Conservation (phyloP, 1,284 basidiomycete species). For the Trametes pubescens region DNA sequence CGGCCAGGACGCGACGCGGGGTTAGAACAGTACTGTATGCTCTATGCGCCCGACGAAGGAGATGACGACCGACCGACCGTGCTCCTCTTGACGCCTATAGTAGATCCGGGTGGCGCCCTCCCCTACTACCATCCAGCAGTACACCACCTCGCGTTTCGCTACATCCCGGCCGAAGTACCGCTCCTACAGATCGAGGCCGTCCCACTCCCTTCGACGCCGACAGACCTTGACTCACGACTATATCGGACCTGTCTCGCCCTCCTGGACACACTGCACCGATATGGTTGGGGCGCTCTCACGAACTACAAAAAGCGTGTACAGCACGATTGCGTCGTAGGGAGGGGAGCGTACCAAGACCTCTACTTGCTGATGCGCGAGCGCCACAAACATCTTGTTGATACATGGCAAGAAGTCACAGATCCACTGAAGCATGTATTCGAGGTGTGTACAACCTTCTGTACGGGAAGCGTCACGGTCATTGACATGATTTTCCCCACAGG, state of each 20-base stretch:
- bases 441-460: constrained; percentile 48
- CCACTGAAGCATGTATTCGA: constrained; percentile 89
- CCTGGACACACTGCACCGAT: constrained; percentile 84
- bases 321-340: constrained; percentile 84
- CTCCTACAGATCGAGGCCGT: constrained; percentile 61
- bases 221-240: constrained; percentile 67
- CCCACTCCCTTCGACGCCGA: constrained; percentile 58
- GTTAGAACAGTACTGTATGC: constrained; percentile 79
- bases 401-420: constrained; percentile 85
- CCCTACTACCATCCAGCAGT: constrained; percentile 87
- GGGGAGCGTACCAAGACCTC: constrained; percentile 88
- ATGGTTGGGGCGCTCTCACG: constrained; percentile 83
- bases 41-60: constrained; percentile 53
- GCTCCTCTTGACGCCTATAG: constrained; percentile 71
- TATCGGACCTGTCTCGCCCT: constrained; percentile 84
- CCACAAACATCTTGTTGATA: constrained; percentile 76
- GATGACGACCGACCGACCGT: constrained; percentile 45
- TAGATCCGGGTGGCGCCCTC: constrained; percentile 52
- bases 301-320: constrained; percentile 88
- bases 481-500: constrained; percentile 50
- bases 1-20: constrained; percentile 71
- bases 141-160: constrained; percentile 77
- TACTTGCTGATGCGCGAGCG: constrained; percentile 88
- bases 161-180: constrained; percentile 40
- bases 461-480: neutral